phyloP scores from a whole-genome alignment of 2,329 filamentous ascomycete species.

The Fusarium praegraminearum region DNA sequence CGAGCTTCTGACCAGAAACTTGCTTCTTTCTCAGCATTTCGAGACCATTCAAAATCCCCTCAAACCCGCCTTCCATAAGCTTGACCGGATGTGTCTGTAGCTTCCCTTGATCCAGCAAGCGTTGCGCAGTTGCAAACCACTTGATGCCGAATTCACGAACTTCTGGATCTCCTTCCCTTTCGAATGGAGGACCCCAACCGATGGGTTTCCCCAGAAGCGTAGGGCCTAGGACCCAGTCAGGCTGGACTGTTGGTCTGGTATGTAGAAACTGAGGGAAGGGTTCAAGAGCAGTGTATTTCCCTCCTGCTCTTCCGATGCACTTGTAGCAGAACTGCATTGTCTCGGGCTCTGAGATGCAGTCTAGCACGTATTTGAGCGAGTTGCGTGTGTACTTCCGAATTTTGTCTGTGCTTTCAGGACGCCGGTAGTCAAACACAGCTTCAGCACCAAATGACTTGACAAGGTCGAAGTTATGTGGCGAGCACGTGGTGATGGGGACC shows the following conservation, averaged over 20 bases:
- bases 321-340: constrained; percentile 16
- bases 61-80: too few species aligned
- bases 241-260: too few species aligned
- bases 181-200: too few species aligned
- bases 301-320: neutral
- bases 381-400: neutral
- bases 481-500: constrained; percentile 3
- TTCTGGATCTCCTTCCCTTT: too few species aligned
- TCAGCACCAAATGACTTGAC: constrained; percentile 24
- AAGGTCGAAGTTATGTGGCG: constrained; percentile 16
- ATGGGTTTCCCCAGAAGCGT: too few species aligned
- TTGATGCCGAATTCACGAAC: too few species aligned
- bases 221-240: too few species aligned
- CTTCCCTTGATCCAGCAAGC: too few species aligned
- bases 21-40: too few species aligned
- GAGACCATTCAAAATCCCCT: fast-evolving
- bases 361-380: neutral
- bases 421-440: constrained; percentile 18
- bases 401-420: neutral
- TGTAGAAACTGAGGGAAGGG: neutral
- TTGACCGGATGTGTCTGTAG: too few species aligned
- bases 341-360: constrained; percentile 9
- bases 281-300: neutral
- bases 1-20: too few species aligned
- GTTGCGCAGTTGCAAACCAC: too few species aligned